Percentiles rank a stretch among this genome's conserved stretches.
Evolutionary conservation across 2,329 filamentous ascomycete species (phyloP).

Genomic region (Cladophialophora psammophila): DNA sequence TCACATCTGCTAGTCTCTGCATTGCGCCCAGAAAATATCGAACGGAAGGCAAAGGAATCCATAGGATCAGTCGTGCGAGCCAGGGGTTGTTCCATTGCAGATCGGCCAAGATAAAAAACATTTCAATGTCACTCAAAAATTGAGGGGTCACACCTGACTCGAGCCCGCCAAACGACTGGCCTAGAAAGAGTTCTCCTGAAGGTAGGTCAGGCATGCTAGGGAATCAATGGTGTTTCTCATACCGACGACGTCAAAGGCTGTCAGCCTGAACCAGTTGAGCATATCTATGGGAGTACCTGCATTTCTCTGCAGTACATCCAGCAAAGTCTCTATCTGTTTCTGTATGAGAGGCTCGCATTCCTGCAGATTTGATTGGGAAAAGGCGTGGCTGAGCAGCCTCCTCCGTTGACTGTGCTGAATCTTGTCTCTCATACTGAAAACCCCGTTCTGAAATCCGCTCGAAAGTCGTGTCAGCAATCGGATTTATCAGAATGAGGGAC

Average conservation of each 20-base stretch:
- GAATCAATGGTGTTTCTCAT: background rate
- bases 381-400: slow-evolving; percentile 48
- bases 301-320: slow-evolving; percentile 3
- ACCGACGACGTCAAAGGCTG: slow-evolving; percentile 31
- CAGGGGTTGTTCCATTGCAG: slow-evolving; percentile 20
- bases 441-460: background rate
- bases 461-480: too few relatives aligned
- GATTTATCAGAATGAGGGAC: too few relatives aligned
- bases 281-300: slow-evolving; percentile 34
- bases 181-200: slow-evolving; percentile 26
- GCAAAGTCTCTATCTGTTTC: slow-evolving; percentile 43
- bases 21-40: slow-evolving; percentile 17
- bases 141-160: slow-evolving; percentile 11
- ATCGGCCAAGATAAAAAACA: slow-evolving; percentile 20
- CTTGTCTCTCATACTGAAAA: slow-evolving; percentile 42
- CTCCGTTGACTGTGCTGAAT: slow-evolving; percentile 49
- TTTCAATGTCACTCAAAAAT: slow-evolving; percentile 22
- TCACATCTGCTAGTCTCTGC: slow-evolving; percentile 15
- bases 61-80: background rate
- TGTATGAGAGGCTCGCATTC: slow-evolving; percentile 50
- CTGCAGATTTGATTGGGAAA: slow-evolving; percentile 42
- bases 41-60: slow-evolving; percentile 3
- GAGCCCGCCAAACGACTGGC: slow-evolving; percentile 24
- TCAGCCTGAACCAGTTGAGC: slow-evolving; percentile 23
- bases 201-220: background rate